These are phyloP conservation scores for Lagenidium giganteum DNA, from an alignment of 352 stramenopile genomes.

Conservation along the genomic window DNA sequence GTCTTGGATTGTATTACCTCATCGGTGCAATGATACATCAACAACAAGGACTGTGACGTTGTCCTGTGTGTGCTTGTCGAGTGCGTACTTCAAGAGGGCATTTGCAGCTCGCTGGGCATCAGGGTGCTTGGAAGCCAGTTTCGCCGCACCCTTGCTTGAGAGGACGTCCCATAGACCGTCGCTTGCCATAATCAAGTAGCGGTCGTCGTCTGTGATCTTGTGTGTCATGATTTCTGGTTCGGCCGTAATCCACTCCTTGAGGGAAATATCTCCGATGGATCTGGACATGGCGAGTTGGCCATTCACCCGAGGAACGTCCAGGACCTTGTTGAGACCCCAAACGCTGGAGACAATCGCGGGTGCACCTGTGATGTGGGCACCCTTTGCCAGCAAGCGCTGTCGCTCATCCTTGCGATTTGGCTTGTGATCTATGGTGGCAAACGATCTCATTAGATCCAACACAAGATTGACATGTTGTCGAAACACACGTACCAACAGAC, in stretches of 20 bases:
- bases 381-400: slow-evolving; percentile 61
- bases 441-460: background rate
- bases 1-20: slow-evolving; percentile 11
- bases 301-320: slow-evolving; percentile 82
- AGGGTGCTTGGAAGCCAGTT: slow-evolving; percentile 39
- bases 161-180: slow-evolving; percentile 85
- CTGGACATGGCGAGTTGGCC: slow-evolving; percentile 74
- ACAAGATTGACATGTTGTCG: background rate
- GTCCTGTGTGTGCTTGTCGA: slow-evolving; percentile 53
- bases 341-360: slow-evolving; percentile 60
- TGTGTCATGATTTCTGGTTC: slow-evolving; percentile 75
- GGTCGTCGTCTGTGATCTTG: slow-evolving; percentile 42
- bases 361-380: slow-evolving; percentile 57
- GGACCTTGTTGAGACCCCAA: slow-evolving; percentile 69
- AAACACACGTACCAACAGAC: slow-evolving; percentile 33
- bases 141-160: slow-evolving; percentile 53
- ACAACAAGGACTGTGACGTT: slow-evolving; percentile 80
- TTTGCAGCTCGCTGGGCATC: slow-evolving; percentile 56
- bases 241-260: slow-evolving; percentile 73
- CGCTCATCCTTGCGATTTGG: slow-evolving; percentile 72
- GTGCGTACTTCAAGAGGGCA: slow-evolving; percentile 50
- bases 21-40: slow-evolving; percentile 51
- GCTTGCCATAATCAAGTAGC: slow-evolving; percentile 75
- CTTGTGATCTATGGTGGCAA: slow-evolving; percentile 58
- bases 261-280: slow-evolving; percentile 75